Evolutionary conservation across 1,284 basidiomycete species (phyloP).

Genomic region (Meripilus lineatus): DNA sequence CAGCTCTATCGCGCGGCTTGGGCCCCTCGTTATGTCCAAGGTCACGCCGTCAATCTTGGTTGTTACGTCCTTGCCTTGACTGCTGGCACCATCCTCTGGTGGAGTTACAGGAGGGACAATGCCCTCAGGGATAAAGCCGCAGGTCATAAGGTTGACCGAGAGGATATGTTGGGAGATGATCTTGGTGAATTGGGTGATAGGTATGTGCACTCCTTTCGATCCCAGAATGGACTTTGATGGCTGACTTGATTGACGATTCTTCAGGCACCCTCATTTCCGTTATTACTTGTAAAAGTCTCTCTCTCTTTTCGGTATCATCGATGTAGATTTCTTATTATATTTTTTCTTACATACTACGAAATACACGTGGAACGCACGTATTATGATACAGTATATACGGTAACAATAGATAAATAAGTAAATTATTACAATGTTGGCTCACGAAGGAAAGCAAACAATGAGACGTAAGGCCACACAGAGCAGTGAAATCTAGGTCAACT

Average conservation of each 20-base stretch:
- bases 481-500: no score
- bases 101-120: slow-evolving; percentile 25
- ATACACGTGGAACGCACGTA: no score
- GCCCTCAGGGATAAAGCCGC: slow-evolving; percentile 17
- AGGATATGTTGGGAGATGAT: slow-evolving; percentile 24
- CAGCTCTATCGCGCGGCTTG: slow-evolving; percentile 29
- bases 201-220: slow-evolving; percentile 14
- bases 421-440: no score
- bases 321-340: no score
- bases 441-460: no score
- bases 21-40: slow-evolving; percentile 29
- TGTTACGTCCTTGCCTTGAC: slow-evolving; percentile 24
- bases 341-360: no score
- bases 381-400: no score
- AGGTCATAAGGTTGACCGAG: slow-evolving; percentile 10
- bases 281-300: slow-evolving; percentile 17
- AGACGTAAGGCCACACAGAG: no score
- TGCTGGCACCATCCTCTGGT: slow-evolving; percentile 22
- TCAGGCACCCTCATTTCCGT: slow-evolving; percentile 25
- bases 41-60: slow-evolving; percentile 27
- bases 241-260: neutral
- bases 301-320: neutral
- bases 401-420: no score
- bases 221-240: neutral
- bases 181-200: slow-evolving; percentile 27